Evolutionary conservation across 2,329 filamentous ascomycete genomes (phyloP), one percentile per base, ranked within the genome.

Genomic region (Echinosphaeria canescens): DNA sequence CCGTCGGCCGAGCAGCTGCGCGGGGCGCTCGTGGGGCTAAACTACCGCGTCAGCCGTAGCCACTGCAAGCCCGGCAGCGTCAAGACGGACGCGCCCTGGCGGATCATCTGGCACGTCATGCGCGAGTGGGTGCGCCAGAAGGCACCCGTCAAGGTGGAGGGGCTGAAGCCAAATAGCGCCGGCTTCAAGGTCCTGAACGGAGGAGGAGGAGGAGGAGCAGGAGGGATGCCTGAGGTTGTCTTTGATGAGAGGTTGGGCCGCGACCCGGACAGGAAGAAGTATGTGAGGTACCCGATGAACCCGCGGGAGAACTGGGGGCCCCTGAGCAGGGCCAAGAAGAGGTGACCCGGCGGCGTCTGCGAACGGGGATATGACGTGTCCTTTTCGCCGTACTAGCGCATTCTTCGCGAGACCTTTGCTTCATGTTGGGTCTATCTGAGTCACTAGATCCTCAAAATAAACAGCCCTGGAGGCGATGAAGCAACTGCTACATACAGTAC

Each of bases 301-400:
- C 88, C 88, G 24, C 59, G 75, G 31, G 73, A 81, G 41, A 88
- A 95, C 46, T 98, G 88, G 88, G 88, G 88, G 0, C 88, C 88
- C 2, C 69, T 91, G 67, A 56, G 51, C 27, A 54, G 55, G 35
- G 64, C 64, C 15, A 57, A 47, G 35, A n/a, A n/a, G n/a, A n/a
- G n/a, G n/a, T n/a, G n/a, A n/a, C n/a, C n/a, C n/a, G n/a, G n/a
- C n/a, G n/a, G n/a, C n/a, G n/a, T n/a, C n/a, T n/a, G n/a, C n/a
- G n/a, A n/a, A n/a, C n/a, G n/a, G n/a, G n/a, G n/a, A n/a, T n/a
- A n/a, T n/a, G n/a, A n/a, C n/a, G n/a, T n/a, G n/a, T n/a, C n/a
- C n/a, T n/a, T n/a, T n/a, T n/a, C n/a, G n/a, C n/a, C n/a, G n/a
- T n/a, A n/a, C n/a, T n/a, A n/a, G n/a, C n/a, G n/a, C n/a, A n/a